Percentiles rank a stretch among this genome's conserved stretches.
phyloP scores from a whole-genome alignment of 2,329 filamentous ascomycete species.

The Hypoxylon sp. region DNA sequence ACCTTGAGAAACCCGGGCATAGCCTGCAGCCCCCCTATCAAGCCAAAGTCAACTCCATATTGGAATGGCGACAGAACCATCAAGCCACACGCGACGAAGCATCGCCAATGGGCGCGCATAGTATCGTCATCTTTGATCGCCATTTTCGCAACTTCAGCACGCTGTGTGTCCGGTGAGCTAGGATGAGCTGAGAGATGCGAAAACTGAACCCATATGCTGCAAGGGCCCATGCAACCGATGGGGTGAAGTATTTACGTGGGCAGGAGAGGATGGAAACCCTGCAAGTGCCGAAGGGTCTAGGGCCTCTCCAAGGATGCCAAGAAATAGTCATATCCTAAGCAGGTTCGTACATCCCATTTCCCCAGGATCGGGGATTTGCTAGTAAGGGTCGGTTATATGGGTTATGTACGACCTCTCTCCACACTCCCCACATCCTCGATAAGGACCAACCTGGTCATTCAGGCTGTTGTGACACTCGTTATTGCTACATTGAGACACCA shows the following conservation, averaged over 20 bases:
- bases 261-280: constrained; percentile 27
- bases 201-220: not conserved
- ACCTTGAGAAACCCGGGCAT: constrained; percentile 66
- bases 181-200: constrained; percentile 4
- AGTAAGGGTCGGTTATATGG: constrained; percentile 14
- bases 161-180: not conserved
- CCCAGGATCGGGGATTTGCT: constrained; percentile 36
- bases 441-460: constrained; percentile 27
- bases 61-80: constrained; percentile 67
- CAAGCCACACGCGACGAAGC: constrained; percentile 63
- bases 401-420: constrained; percentile 13
- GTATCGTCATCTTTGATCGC: constrained; percentile 47
- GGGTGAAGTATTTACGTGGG: constrained; percentile 32
- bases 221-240: not conserved
- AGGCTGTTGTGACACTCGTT: constrained; percentile 35
- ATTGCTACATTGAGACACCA: constrained; percentile 13
- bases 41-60: constrained; percentile 67
- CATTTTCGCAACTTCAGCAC: constrained; percentile 29
- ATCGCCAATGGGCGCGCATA: constrained; percentile 62
- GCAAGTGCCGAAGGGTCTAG: constrained; percentile 44
- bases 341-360: constrained; percentile 29
- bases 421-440: constrained; percentile 22
- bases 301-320: constrained; percentile 36
- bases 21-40: constrained; percentile 66
- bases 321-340: constrained; percentile 23